These are phyloP conservation scores for Lactarius deliciosus DNA, from an alignment of 768 basidiomycete species.

Conservation along the genomic window DNA sequence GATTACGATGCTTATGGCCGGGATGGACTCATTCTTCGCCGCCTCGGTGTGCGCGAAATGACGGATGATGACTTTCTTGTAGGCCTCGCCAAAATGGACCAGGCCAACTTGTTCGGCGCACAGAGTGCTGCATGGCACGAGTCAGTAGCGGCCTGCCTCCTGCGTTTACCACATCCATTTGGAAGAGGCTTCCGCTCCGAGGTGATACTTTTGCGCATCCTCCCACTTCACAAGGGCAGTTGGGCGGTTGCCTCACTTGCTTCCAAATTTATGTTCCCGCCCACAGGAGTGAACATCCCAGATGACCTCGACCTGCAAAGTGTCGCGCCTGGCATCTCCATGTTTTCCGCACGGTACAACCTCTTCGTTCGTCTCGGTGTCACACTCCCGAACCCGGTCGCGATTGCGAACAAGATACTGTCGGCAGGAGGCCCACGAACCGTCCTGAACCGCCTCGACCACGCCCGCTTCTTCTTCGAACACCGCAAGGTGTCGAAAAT, in stretches of 20 bases:
- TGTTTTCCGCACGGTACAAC: constrained; percentile 17
- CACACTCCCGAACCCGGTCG: constrained; percentile 8
- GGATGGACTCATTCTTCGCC: constrained; percentile 6
- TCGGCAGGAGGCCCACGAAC: not conserved
- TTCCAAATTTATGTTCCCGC: constrained; percentile 14
- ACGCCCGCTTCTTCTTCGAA: constrained; percentile 29
- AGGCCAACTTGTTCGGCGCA: not conserved
- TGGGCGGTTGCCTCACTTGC: constrained; percentile 11
- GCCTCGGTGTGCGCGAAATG: constrained; percentile 27
- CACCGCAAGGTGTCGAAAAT: constrained; percentile 10
- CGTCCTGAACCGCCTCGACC: constrained; percentile 6
- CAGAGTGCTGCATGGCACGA: constrained; percentile 23
- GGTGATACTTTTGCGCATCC: constrained; percentile 14
- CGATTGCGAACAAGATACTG: constrained; percentile 24
- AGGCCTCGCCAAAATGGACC: constrained; percentile 18
- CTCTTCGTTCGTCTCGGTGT: constrained; percentile 22
- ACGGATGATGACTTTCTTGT: constrained; percentile 15
- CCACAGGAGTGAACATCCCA: constrained; percentile 13
- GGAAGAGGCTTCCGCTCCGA: not conserved
- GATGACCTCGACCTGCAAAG: constrained; percentile 25
- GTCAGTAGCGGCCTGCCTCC: not conserved
- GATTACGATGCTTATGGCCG: constrained; percentile 17
- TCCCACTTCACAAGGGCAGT: constrained; percentile 19
- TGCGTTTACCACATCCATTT: not conserved
- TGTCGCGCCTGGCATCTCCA: constrained; percentile 12